Base-by-base conservation (phyloP, 371 early-diverging fungal species). In the Saksenaea oblongispora region DNA sequence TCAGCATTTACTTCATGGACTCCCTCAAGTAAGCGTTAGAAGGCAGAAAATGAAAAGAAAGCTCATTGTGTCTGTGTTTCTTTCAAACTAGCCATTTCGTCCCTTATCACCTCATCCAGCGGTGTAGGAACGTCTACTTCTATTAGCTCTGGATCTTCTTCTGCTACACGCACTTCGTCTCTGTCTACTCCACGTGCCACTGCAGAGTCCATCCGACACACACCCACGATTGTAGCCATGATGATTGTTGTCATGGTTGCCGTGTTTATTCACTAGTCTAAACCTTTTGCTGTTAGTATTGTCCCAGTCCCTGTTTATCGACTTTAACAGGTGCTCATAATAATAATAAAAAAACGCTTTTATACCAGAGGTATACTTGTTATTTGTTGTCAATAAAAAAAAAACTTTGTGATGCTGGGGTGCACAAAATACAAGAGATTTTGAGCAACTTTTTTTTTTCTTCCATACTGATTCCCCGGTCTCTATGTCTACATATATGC, bases 391-490 rank as follows among this genome's bases (percentile, higher is more conserved):
- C 22, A 44, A 4, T 22, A 3, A 47, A 47, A 47, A 22, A n/a
- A 41, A n/a, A 41, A 14, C 14, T 7, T 31, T 31, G 31, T 31
- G 31, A 31, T 31, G 31, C 31, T 31, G 39, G 39, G 39, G n/a
- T 39, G 39, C 39, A 39, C 39, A 39, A 39, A 39, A 39, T 14
- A 41, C 34, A 59, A 59, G 15, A 41, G 59, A 28, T 26, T 34
- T 28, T 41, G 59, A 8, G 27, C 41, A 31, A 59, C 59, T 61
- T 61, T 61, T 35, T 51, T 37, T 53, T 47, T 47, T 47, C 22
- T 47, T 26, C 22, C 24, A 18, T 22, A 17, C 22, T 47, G n/a
- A 10, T 24, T 47, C 22, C 51, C 51, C 51, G n/a, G 10, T 47
- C 22, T 47, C 47, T 18, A 47, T 18, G 22, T 47, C 51, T 47